Evolutionary conservation across 2,329 filamentous ascomycete genomes (phyloP).

Genomic region (Coniochaeta pulveracea): DNA sequence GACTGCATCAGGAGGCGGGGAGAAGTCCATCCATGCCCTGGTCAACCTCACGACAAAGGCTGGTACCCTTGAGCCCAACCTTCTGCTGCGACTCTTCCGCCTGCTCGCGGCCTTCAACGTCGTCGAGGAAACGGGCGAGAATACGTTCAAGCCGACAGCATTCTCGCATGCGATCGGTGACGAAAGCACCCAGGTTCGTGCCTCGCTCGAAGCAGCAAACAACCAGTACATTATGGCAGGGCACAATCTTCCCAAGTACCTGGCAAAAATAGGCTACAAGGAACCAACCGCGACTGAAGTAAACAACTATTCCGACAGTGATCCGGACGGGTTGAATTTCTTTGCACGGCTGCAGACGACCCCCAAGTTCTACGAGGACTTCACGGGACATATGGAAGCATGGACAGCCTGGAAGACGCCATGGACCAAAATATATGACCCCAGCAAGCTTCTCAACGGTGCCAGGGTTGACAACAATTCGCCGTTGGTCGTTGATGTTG

Average conservation of each 20-base stretch:
- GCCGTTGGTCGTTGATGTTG: slow-evolving; percentile 24
- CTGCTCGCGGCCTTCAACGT: slow-evolving; percentile 18
- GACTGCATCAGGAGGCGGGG: slow-evolving; percentile 15
- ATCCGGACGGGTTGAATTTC: slow-evolving; percentile 17
- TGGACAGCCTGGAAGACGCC: slow-evolving; percentile 20
- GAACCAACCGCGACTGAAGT: slow-evolving; percentile 16
- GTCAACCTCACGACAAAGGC: slow-evolving; percentile 11
- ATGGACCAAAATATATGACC: slow-evolving; percentile 20
- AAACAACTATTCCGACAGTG: slow-evolving; percentile 15
- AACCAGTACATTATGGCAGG: slow-evolving; percentile 18
- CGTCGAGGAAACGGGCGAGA: slow-evolving; percentile 17
- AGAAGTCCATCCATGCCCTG: slow-evolving; percentile 17
- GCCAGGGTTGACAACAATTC: slow-evolving; percentile 8
- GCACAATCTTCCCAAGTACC: slow-evolving; percentile 20
- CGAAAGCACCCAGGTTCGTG: slow-evolving; percentile 17
- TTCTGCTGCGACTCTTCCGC: slow-evolving; percentile 19
- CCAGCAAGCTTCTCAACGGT: slow-evolving; percentile 10
- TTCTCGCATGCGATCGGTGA: slow-evolving; percentile 20
- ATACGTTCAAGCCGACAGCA: slow-evolving; percentile 18
- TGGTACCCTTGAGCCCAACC: slow-evolving; percentile 14
- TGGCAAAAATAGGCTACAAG: slow-evolving; percentile 19
- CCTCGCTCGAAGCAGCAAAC: slow-evolving; percentile 18
- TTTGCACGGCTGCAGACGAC: slow-evolving; percentile 20
- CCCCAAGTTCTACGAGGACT: slow-evolving; percentile 16
- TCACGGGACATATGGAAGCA: slow-evolving; percentile 23